Percentiles rank a stretch among this genome's conserved stretches.
phyloP scores from a whole-genome alignment of 2,329 filamentous ascomycete genomes.

The Phyllosticta ampelicida region DNA sequence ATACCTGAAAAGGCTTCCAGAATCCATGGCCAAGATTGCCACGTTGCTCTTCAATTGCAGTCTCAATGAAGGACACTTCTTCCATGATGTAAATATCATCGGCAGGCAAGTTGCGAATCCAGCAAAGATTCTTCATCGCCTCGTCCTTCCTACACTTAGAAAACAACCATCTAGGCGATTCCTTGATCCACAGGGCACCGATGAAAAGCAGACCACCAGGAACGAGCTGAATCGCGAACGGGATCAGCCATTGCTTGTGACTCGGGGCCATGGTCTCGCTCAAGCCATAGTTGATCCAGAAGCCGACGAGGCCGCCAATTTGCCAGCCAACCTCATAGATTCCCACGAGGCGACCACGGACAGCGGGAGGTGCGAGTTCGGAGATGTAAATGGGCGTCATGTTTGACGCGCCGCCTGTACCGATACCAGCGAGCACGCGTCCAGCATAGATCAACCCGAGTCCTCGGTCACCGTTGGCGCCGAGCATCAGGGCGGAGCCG shows the following conservation, averaged over 20 bases:
- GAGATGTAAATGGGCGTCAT: conserved; percentile 51
- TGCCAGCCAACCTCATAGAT: conserved; percentile 48
- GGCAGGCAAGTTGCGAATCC: conserved; percentile 49
- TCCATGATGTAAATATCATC: conserved; percentile 60
- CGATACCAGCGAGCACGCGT: conserved; percentile 47
- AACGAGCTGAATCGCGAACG: conserved; percentile 49
- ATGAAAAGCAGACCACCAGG: conserved; percentile 29
- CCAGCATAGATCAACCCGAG: conserved; percentile 51
- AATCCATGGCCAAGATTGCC: conserved; percentile 57
- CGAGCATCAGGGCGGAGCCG: conserved; percentile 63
- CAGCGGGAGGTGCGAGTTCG: conserved; percentile 46
- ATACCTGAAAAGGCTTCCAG: conserved; percentile 44
- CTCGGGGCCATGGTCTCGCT: conserved; percentile 32
- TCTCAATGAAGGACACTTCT: conserved; percentile 60
- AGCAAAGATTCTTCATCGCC: conserved; percentile 41
- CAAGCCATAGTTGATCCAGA: conserved; percentile 37
- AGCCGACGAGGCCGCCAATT: conserved; percentile 39
- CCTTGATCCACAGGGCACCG: conserved; percentile 46
- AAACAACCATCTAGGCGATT: conserved; percentile 55
- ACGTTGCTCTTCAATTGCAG: conserved; percentile 55
- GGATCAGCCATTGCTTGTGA: conserved; percentile 41
- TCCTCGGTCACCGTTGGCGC: conserved; percentile 29
- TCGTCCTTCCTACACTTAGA: conserved; percentile 51
- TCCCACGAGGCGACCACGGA: conserved; percentile 49
- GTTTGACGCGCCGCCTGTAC: conserved; percentile 46